Percentiles rank a stretch among this genome's conserved stretches.
Evolutionary conservation across 345 rosid species (phyloP).

Genomic region (Moringa oleifera): DNA sequence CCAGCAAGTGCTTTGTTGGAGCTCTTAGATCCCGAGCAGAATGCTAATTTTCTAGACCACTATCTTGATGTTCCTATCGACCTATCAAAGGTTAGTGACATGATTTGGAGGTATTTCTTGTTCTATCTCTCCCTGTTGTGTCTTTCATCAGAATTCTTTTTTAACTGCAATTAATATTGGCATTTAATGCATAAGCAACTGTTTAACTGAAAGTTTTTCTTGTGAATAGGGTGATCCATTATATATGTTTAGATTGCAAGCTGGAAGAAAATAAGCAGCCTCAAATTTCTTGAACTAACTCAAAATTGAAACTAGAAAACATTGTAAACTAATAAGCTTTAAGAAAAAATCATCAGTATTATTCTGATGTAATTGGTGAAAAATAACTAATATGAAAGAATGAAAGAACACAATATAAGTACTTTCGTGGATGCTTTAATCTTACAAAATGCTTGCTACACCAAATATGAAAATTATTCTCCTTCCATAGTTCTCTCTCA

Average conservation of each 20-base stretch:
- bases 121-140: neutral
- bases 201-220: neutral
- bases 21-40: slow-evolving; percentile 99
- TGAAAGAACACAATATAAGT: neutral
- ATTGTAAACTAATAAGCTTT: neutral
- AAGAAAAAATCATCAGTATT: neutral
- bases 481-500: neutral
- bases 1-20: slow-evolving; percentile 99
- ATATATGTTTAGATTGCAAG: neutral
- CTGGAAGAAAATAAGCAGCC: neutral
- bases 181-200: neutral
- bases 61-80: slow-evolving; percentile 97
- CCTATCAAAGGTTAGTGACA: slow-evolving; percentile 71
- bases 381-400: neutral
- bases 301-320: no score
- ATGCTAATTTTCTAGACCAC: slow-evolving; percentile 96
- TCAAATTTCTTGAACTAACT: neutral
- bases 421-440: neutral
- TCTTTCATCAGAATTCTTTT: neutral
- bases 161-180: neutral
- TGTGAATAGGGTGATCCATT: no score
- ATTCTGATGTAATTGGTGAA: neutral
- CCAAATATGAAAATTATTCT: neutral
- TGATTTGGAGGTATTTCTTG: slow-evolving; percentile 9
- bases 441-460: neutral